These are phyloP conservation scores for Pleurotus citrinopileatus DNA, from an alignment of 768 basidiomycete species.

Conservation along the genomic window DNA sequence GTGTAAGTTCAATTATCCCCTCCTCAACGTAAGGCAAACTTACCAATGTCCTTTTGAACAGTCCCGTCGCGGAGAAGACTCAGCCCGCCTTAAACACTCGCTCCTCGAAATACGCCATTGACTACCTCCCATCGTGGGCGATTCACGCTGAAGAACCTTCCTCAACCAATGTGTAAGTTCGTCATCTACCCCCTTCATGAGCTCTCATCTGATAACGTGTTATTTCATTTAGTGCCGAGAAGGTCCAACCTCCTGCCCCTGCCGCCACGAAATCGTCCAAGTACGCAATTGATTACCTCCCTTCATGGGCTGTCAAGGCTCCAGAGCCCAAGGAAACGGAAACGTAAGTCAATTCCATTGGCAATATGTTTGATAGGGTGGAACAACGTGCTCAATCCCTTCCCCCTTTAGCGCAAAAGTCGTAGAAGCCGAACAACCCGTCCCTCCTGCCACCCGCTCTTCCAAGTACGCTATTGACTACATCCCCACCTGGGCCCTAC, in stretches of 20 bases:
- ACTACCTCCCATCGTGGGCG: neutral
- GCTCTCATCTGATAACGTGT: neutral
- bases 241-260: neutral
- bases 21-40: neutral
- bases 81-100: neutral
- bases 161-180: neutral
- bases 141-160: neutral
- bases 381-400: neutral
- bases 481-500: neutral
- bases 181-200: neutral
- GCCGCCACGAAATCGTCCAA: neutral
- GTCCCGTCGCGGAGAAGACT: neutral
- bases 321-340: neutral
- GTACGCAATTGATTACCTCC: constrained; percentile 8
- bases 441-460: neutral
- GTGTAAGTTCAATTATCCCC: neutral
- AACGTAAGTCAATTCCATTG: neutral
- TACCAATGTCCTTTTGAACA: neutral
- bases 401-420: neutral
- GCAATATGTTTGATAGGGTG: neutral
- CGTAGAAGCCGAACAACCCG: neutral
- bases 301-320: neutral
- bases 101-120: neutral
- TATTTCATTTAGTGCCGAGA: neutral
- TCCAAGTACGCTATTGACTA: constrained; percentile 2